Base-by-base conservation (phyloP, 2,329 filamentous ascomycete species). In the Alternaria infectoria region DNA sequence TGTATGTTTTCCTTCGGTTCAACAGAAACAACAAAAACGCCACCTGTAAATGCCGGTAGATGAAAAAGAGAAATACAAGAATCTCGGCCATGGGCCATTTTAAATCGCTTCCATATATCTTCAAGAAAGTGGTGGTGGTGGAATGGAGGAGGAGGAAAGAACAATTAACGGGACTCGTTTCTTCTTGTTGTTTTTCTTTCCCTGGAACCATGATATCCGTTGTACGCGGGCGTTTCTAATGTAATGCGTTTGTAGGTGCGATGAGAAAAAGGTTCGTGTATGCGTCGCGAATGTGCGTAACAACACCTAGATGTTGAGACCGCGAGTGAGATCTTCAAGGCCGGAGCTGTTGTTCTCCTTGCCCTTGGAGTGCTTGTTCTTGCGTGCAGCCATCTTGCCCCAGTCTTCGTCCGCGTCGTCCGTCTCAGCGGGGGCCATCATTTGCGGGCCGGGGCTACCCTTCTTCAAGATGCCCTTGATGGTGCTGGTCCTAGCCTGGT, bases 401-500 rank as follows among this genome's bases (percentile, higher is more conserved):
- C 77, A 79, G 49, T 77, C 74, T 46, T 78, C 77, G 12, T 79
- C 76, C 13, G 73, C 75, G 6, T 76, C 74, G 15, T 70, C 77
- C 23, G 73, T 72, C 9, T 77, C 74, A 9, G 36, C 36, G n/a
- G 67, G 64, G 8, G 67, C 64, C 4, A 45, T 59, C 36, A 63
- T 47, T 49, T 66, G 65, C 2, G 69, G 62, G 9, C 43, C 47
- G 43, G 60, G 60, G 40, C 62, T 61, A 4, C 56, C 62, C 54
- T 77, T 74, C 65, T 79, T 79, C 9, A 78, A 57, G 8, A 77
- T 79, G 51, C 76, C 76, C 62, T 79, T 79, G 62, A 78, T 72
- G 21, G 62, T 63, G 15, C 50, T 64, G 5, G 62, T 47, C 45
- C 68, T 61, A 43, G 58, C 64, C 19, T 67, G 65, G n/a, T 64